Evolutionary conservation across 176 grass and related monocot genomes (phyloP).

Genomic region (Rhipidocladum racemiflorum): DNA sequence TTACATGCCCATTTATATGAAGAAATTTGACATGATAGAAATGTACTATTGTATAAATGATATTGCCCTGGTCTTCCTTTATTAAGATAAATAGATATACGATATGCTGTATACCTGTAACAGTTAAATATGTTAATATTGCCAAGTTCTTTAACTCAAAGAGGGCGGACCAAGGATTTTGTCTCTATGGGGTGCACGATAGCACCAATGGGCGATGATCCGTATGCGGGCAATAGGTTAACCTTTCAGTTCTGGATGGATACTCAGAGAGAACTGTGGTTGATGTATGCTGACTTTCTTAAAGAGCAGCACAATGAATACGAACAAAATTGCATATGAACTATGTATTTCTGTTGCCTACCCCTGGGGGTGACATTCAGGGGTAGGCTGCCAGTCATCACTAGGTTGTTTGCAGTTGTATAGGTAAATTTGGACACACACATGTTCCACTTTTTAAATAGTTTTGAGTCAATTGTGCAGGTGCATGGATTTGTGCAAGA

Average conservation of each 20-base stretch:
- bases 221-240: not conserved
- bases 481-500: slow-evolving; percentile 97
- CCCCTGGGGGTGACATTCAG: not conserved
- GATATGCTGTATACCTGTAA: too few species aligned
- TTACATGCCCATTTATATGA: not conserved
- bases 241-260: not conserved
- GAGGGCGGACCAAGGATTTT: too few species aligned
- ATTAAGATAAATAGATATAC: too few species aligned
- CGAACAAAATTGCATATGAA: not conserved
- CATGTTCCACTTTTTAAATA: not conserved
- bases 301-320: not conserved
- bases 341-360: not conserved
- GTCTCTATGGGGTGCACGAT: too few species aligned
- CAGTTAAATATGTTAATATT: too few species aligned
- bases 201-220: too few species aligned
- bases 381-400: not conserved
- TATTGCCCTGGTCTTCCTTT: too few species aligned
- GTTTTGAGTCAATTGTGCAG: slow-evolving; percentile 43
- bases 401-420: not conserved
- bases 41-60: not conserved
- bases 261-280: not conserved
- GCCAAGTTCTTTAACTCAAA: too few species aligned
- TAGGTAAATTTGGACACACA: not conserved
- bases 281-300: slow-evolving; percentile 16
- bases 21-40: not conserved